Evolutionary conservation across 768 basidiomycete species (phyloP).

Genomic region (Agaricus sinodeliciosus): DNA sequence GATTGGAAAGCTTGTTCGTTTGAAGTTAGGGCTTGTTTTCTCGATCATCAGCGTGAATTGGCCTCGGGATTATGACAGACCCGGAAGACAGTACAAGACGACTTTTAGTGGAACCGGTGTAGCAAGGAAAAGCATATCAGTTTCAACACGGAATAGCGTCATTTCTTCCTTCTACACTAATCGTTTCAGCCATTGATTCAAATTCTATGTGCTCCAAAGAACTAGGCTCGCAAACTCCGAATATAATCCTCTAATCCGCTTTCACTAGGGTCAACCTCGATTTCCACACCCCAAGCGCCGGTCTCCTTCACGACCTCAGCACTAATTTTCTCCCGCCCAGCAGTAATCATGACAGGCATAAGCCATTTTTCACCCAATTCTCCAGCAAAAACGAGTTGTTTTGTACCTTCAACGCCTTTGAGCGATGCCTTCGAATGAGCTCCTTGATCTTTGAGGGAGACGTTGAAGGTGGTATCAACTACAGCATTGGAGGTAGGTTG

Average conservation of each 20-base stretch:
- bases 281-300: constrained; percentile 7
- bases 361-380: constrained; percentile 6
- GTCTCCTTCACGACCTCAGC: neutral
- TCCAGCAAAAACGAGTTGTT: neutral
- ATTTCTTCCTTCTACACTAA: neutral
- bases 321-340: neutral
- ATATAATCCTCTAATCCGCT: constrained; percentile 6
- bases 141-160: neutral
- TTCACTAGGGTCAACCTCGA: neutral
- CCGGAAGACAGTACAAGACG: too few species aligned
- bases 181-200: neutral
- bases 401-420: neutral
- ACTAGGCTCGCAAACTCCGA: neutral
- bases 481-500: neutral
- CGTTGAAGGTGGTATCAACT: neutral
- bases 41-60: neutral
- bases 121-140: neutral
- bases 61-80: neutral
- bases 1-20: too few species aligned
- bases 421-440: neutral
- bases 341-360: constrained; percentile 4
- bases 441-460: neutral
- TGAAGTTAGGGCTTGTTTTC: neutral
- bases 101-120: too few species aligned
- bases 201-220: neutral